These are phyloP conservation scores for Scheffersomyces insectosa DNA, from an alignment of 1,139 yeast species.

Conservation along the genomic window DNA sequence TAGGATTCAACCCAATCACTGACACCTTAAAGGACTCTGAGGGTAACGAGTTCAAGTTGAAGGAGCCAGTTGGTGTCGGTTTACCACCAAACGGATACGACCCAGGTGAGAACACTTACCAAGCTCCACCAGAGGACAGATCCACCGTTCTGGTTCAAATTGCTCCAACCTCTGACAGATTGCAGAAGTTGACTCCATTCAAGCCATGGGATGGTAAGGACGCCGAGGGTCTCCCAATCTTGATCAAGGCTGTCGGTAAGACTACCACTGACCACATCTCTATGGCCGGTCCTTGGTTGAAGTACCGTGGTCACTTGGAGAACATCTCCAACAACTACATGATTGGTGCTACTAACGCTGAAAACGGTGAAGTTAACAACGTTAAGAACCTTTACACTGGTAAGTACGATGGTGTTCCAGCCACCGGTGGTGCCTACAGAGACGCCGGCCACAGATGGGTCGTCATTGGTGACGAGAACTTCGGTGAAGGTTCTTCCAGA, in stretches of 20 bases:
- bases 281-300: conserved; percentile 99
- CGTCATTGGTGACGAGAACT: conserved; percentile 98
- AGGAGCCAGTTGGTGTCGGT: conserved; percentile 90
- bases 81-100: conserved; percentile 93
- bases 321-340: conserved; percentile 98
- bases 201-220: conserved; percentile 93
- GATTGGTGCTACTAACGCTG: conserved; percentile 99
- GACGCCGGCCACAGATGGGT: conserved; percentile 93
- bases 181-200: conserved; percentile 52
- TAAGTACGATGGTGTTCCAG: conserved; percentile 93
- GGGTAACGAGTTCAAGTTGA: conserved; percentile 93
- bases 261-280: conserved; percentile 99
- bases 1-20: conserved; percentile 96
- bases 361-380: conserved; percentile 92
- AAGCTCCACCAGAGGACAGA: conserved; percentile 95
- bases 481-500: conserved; percentile 99
- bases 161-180: conserved; percentile 74
- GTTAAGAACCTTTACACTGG: conserved; percentile 91
- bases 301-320: conserved; percentile 99
- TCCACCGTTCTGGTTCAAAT: conserved; percentile 70
- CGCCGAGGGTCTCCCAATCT: conserved; percentile 83
- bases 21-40: conserved; percentile 91
- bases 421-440: conserved; percentile 93
- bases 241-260: conserved; percentile 96
- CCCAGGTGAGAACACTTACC: conserved; percentile 93